These are phyloP conservation scores for Fraxinus anomala DNA, from an alignment of 257 asterid species.

Conservation along the genomic window DNA sequence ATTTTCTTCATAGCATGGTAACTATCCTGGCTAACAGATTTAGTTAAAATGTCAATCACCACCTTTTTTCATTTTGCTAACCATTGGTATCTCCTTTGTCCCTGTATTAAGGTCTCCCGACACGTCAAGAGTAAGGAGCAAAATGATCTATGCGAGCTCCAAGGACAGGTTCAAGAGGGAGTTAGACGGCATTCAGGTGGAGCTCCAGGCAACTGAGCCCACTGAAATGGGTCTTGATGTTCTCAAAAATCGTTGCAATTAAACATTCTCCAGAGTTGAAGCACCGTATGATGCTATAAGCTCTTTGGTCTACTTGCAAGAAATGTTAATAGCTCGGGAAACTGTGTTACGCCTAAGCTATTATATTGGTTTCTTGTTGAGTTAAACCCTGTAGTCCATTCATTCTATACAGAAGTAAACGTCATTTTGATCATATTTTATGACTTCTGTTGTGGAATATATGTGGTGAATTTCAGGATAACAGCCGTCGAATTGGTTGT, in stretches of 20 bases:
- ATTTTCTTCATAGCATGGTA: conserved; percentile 52
- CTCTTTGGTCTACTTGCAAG: conserved; percentile 25
- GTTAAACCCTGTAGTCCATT: background rate
- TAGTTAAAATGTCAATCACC: background rate
- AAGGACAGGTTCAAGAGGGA: conserved; percentile 62
- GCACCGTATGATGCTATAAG: conserved; percentile 21
- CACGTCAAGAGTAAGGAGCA: conserved; percentile 54
- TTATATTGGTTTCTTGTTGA: conserved; percentile 14
- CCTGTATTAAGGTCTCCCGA: conserved; percentile 44
- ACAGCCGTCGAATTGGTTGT: conserved; percentile 21
- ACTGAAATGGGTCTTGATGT: conserved; percentile 55
- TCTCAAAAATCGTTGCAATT: conserved; percentile 45
- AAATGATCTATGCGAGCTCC: conserved; percentile 54
- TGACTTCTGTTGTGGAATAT: background rate
- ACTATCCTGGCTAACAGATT: background rate
- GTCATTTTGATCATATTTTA: background rate
- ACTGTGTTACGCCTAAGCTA: conserved; percentile 26
- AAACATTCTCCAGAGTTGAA: conserved; percentile 24
- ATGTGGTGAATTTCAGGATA: conserved; percentile 10
- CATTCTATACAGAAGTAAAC: background rate
- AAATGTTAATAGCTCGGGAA: conserved; percentile 44
- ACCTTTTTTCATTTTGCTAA: background rate
- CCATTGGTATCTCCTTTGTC: background rate
- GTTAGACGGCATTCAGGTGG: conserved; percentile 50
- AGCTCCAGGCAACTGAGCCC: conserved; percentile 56